phyloP scores from a whole-genome alignment of 75 land plant species.

The Pinus taeda region DNA sequence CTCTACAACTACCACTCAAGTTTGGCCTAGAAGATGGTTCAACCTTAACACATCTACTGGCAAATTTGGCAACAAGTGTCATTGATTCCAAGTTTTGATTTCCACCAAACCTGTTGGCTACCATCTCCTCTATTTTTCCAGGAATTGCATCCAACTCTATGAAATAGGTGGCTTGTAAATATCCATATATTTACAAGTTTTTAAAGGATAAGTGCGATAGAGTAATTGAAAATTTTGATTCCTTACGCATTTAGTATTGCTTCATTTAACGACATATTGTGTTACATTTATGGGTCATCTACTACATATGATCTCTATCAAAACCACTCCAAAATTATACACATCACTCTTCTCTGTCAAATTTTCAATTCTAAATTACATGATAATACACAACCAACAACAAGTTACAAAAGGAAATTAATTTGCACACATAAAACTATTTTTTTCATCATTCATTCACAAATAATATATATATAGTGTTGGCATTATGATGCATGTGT shows the following conservation, averaged over 20 bases:
- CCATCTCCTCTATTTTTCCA: not conserved
- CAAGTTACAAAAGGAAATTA: not conserved
- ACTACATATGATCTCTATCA: slow-evolving; percentile 86
- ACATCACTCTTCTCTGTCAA: slow-evolving; percentile 65
- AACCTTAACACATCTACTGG: not conserved
- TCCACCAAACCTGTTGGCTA: not conserved
- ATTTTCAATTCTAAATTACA: not conserved
- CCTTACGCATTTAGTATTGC: not conserved
- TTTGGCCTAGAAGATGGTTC: too few relatives aligned
- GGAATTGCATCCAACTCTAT: not conserved
- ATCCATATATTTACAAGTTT: not conserved
- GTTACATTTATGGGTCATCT: slow-evolving; percentile 40
- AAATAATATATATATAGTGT: too few relatives aligned
- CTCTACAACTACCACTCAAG: too few relatives aligned
- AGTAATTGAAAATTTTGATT: not conserved
- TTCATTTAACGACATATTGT: not conserved
- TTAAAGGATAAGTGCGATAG: not conserved
- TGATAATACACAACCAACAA: not conserved
- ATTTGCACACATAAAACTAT: too few relatives aligned
- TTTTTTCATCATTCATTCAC: too few relatives aligned
- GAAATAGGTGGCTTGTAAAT: not conserved
- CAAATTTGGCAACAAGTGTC: not conserved
- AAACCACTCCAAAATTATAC: slow-evolving; percentile 90
- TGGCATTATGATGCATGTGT: too few relatives aligned
- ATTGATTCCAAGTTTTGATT: not conserved